A percentile compares a stretch with the other conserved stretches of the same genome.
These are phyloP conservation scores for Scedosporium aurantiacum DNA, from an alignment of 2,329 filamentous ascomycete species.

Conservation along the genomic window DNA sequence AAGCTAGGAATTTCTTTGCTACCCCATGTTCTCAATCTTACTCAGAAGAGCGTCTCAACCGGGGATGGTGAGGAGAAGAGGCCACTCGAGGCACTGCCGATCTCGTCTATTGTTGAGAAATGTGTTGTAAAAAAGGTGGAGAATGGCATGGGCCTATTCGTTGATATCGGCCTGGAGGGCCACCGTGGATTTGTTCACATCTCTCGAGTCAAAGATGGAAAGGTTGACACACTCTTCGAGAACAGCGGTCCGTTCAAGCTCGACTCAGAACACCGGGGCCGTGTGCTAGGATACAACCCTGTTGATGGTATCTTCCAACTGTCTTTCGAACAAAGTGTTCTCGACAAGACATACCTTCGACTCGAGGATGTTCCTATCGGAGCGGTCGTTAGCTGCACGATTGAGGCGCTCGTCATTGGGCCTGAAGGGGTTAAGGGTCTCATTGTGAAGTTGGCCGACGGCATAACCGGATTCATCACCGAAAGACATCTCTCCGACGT, in stretches of 20 bases:
- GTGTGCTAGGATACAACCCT: constrained; percentile 77
- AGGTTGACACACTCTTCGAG: constrained; percentile 72
- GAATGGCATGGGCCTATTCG: constrained; percentile 68
- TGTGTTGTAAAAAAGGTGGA: constrained; percentile 75
- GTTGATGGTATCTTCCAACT: constrained; percentile 78
- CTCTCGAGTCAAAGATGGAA: constrained; percentile 80
- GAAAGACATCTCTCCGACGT: constrained; percentile 84
- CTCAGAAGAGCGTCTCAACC: constrained; percentile 27
- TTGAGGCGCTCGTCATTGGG: constrained; percentile 76
- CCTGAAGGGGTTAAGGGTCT: constrained; percentile 70
- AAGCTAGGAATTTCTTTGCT: constrained; percentile 84
- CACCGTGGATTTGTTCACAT: constrained; percentile 89
- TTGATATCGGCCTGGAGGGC: constrained; percentile 52
- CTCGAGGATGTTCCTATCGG: constrained; percentile 82
- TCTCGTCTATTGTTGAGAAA: constrained; percentile 66
- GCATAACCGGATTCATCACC: constrained; percentile 78
- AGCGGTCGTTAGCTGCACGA: constrained; percentile 65
- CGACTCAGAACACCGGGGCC: constrained; percentile 67
- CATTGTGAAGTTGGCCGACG: constrained; percentile 73
- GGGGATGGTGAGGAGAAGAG: constrained; percentile 29
- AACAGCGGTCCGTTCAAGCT: constrained; percentile 67
- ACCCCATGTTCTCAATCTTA: constrained; percentile 66
- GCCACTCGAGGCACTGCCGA: constrained; percentile 50
- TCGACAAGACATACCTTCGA: constrained; percentile 84
- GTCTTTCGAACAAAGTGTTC: constrained; percentile 69